Percentiles rank a stretch among this genome's conserved stretches.
Evolutionary conservation across 768 basidiomycete genomes (phyloP).

Genomic region (Pleurotus giganteus): DNA sequence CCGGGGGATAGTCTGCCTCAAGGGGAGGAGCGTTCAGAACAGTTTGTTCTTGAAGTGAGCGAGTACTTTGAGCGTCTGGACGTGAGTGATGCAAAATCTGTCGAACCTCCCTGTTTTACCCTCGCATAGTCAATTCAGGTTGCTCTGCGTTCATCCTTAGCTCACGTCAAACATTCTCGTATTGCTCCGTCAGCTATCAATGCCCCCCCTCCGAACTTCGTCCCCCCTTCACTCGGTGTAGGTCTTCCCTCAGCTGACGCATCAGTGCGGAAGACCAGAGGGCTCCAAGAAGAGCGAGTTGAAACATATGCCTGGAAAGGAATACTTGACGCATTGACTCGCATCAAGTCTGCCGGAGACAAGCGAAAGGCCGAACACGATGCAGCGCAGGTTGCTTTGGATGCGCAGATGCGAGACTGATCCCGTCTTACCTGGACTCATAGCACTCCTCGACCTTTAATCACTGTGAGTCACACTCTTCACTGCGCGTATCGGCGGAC

Average conservation of each 20-base stretch:
- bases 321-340: conserved; percentile 63
- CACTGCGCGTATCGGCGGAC: not conserved
- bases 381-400: conserved; percentile 9
- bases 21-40: conserved; percentile 81
- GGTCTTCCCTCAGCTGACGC: conserved; percentile 52
- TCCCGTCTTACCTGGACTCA: conserved; percentile 11
- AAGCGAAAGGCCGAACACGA: conserved; percentile 15
- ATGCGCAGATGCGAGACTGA: not conserved
- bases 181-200: conserved; percentile 89
- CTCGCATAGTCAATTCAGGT: conserved; percentile 64
- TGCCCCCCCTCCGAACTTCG: conserved; percentile 68
- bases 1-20: conserved; percentile 68
- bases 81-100: conserved; percentile 34
- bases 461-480: not conserved
- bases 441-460: not conserved
- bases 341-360: conserved; percentile 48
- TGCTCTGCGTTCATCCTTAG: conserved; percentile 73
- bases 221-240: conserved; percentile 78
- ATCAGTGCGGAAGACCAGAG: conserved; percentile 43
- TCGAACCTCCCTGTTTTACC: not conserved
- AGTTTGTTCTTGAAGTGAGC: conserved; percentile 81
- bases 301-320: conserved; percentile 79
- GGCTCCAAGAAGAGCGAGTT: conserved; percentile 74
- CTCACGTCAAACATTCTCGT: conserved; percentile 77
- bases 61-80: conserved; percentile 84